Base-by-base conservation (phyloP, 2,329 filamentous ascomycete species). In the Cladosporium oxysporum region DNA sequence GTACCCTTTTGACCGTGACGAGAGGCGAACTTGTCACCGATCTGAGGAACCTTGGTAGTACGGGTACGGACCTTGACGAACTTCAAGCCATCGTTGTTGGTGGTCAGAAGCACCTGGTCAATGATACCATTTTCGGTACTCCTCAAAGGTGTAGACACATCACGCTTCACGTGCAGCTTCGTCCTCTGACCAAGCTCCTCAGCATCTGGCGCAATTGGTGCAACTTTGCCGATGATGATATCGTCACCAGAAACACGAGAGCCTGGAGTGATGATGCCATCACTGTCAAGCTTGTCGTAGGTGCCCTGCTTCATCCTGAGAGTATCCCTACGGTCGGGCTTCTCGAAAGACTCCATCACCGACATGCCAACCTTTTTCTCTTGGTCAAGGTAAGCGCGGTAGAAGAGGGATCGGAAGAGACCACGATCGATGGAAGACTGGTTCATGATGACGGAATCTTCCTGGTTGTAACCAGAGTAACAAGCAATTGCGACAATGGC, bases 381-480 rank as follows among this genome's bases (percentile, higher is more conserved):
- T 71, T 93, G 92, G 76, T 99, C 95, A 35, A 93, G 96, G 80
- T 99, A 99, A 12, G 94, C 93, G 72, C 96, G 90, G 87, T 97
- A 99, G 84, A 98, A 99, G 64, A 99, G 82, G 86, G 93, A 97
- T 75, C 96, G 88, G 89, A 99, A 99, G 5, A 99, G 85, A 69
- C 95, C 95, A 75, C 95, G 91, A 79, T 99, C 95, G 74, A 99
- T 98, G 79, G 93, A 97, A 82, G 93, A 97, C 82, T 99, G 95
- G 79, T 99, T 99, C 95, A 99, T 98, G 75, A 99, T 97, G 71
- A 99, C 94, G 71, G 95, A 99, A 88, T 99, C 95, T 92, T 99
- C 95, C 79, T 99, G 96, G 80, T 99, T 99, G 84, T 99, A 99
- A 67, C 95, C 95, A 64, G 93, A 97, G 81, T 99, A 99, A 78